Evolutionary conservation across 768 basidiomycete genomes (phyloP), one percentile per base, ranked within the genome.

Genomic region (Lactarius tabidus): DNA sequence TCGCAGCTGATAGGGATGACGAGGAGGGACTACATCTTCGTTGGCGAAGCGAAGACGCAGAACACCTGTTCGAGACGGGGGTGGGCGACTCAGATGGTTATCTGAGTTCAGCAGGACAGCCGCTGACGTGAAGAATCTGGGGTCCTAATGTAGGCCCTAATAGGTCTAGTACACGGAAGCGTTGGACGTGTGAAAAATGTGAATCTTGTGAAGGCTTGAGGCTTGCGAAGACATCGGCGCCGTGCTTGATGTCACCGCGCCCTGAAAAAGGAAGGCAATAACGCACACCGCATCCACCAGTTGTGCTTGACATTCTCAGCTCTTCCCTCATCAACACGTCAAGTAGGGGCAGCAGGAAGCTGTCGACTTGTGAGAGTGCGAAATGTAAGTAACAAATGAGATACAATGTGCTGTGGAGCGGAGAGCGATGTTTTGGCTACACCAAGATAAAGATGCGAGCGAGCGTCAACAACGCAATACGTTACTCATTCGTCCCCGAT

Each of bases 401-500:
- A 56, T 65, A 65, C 64, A 65, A 33, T 23, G 28, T 60, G 45
- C n/a, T 15, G 59, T 35, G 45, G 33, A 39, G 43, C 52, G 53
- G 45, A 31, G 18, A n/a, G 59, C 33, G 17, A 51, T 8, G 58
- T 48, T 54, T 60, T 28, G 26, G 62, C 51, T 51, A 60, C 43
- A 26, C 26, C 43, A 14, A 31, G 28, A 20, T n/a, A 41, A 62
- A 31, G 12, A 55, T 12, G 15, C n/a, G 17, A 23, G 28, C 2
- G 36, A 15, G 28, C 26, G n/a, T 14, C 26, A 28, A 54, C 26
- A 38, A 31, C 36, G 6, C 18, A 38, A 23, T 26, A 7, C 9
- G 71, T 10, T n/a, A 12, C 20, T 79, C 71, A 92, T 63, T 94
- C 91, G 70, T 94, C 91, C 36, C 90, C 89, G 66, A 95, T 95